These are phyloP conservation scores for Xylaria digitata DNA, from an alignment of 2,329 filamentous ascomycete species.

Conservation along the genomic window DNA sequence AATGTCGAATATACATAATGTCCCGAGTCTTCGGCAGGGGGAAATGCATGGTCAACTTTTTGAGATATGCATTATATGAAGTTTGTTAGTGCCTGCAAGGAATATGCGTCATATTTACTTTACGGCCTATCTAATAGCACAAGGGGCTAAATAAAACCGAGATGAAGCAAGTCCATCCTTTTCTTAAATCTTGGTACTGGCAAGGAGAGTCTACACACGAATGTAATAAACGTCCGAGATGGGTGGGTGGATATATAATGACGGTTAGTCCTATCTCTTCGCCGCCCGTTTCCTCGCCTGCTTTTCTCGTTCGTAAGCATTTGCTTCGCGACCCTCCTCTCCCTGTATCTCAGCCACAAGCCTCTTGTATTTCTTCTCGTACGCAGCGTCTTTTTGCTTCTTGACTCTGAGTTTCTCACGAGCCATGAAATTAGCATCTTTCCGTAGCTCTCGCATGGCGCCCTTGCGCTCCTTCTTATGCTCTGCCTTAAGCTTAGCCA, in stretches of 20 bases:
- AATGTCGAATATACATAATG: neutral
- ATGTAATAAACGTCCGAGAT: neutral
- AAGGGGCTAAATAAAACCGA: neutral
- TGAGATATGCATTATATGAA: neutral
- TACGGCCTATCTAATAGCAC: neutral
- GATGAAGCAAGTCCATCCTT: neutral
- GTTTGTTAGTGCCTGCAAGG: neutral
- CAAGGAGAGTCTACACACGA: neutral
- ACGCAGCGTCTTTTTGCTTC: slow-evolving; percentile 91
- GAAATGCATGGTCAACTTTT: neutral
- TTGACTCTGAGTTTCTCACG: slow-evolving; percentile 90
- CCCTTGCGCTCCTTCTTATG: slow-evolving; percentile 97
- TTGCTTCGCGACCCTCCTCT: slow-evolving; percentile 87
- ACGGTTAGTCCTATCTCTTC: slow-evolving; percentile 52
- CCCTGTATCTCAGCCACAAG: slow-evolving; percentile 95
- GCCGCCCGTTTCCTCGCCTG: slow-evolving; percentile 75
- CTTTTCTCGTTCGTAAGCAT: slow-evolving; percentile 90
- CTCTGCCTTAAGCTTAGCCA: slow-evolving; percentile 86
- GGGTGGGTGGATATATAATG: slow-evolving; percentile 3
- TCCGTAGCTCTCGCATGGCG: slow-evolving; percentile 90
- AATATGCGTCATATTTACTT: neutral
- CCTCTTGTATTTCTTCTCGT: slow-evolving; percentile 95
- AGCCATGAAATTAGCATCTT: slow-evolving; percentile 94
- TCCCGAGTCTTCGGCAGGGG: neutral
- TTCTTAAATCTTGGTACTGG: neutral